Conservation (phyloP, 805 yeast genomes). For the Candida insectalens region DNA sequence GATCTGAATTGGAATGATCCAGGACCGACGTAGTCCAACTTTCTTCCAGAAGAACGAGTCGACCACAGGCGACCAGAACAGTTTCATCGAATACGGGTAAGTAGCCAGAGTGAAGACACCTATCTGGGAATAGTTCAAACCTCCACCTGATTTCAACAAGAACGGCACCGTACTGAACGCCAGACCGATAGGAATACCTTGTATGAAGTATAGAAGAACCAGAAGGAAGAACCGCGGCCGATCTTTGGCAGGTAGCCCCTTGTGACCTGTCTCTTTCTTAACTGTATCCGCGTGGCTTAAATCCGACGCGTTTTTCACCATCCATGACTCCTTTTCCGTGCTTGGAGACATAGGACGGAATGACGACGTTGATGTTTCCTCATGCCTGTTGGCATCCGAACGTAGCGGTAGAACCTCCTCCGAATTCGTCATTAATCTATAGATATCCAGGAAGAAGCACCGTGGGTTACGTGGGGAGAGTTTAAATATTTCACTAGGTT, state of each 20-base stretch:
- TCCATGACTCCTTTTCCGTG: constrained; percentile 13
- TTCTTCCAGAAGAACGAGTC: constrained; percentile 67
- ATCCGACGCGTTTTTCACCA: constrained; percentile 2
- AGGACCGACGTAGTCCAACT: constrained; percentile 77
- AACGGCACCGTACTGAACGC: constrained; percentile 95
- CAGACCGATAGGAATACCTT: constrained; percentile 95
- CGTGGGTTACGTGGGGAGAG: constrained; percentile 3
- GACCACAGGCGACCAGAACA: constrained; percentile 93
- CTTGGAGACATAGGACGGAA: constrained; percentile 10
- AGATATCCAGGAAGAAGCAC: constrained; percentile 9
- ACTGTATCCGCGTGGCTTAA: background rate
- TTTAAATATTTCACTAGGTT: no score
- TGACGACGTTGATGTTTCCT: constrained; percentile 4
- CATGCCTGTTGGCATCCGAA: constrained; percentile 14
- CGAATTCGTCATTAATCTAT: constrained; percentile 2
- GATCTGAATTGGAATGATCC: constrained; percentile 91
- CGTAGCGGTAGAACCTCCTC: constrained; percentile 7
- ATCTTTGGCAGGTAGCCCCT: constrained; percentile 33
- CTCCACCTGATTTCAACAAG: constrained; percentile 62
- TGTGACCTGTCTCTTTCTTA: constrained; percentile 1
- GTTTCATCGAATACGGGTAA: constrained; percentile 87
- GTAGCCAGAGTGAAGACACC: constrained; percentile 89
- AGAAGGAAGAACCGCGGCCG: constrained; percentile 67
- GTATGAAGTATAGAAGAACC: constrained; percentile 69
- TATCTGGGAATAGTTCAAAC: constrained; percentile 79